Percentiles rank a stretch among this genome's conserved stretches.
Conservation (phyloP, 108 stramenopile genomes). For the Discostella pseudostelligera region DNA sequence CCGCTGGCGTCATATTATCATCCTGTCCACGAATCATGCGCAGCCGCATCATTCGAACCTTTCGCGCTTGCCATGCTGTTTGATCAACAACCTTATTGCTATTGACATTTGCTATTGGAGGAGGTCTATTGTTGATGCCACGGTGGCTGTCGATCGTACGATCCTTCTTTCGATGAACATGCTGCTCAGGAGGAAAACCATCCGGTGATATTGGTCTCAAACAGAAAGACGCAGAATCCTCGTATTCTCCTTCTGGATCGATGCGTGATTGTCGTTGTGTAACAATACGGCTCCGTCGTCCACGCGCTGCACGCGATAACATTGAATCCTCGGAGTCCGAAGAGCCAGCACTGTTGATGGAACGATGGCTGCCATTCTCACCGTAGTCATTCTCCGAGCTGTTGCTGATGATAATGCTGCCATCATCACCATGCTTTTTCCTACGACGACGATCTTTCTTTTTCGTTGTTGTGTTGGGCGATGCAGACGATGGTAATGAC, state of each 20-base stretch:
- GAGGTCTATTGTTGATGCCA: constrained; percentile 16
- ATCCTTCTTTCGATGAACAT: no score
- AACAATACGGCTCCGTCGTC: constrained; percentile 30
- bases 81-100: constrained; percentile 5
- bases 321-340: constrained; percentile 32
- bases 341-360: neutral
- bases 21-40: constrained; percentile 9
- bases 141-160: neutral
- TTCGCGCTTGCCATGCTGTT: constrained; percentile 40
- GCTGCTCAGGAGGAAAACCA: neutral
- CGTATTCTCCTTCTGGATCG: neutral
- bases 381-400: neutral
- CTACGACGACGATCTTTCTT: no score
- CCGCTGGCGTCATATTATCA: neutral
- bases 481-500: no score
- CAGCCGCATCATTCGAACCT: constrained; percentile 30
- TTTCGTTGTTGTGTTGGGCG: no score
- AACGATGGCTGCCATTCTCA: neutral
- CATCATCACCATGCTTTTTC: no score
- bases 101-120: neutral
- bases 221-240: neutral
- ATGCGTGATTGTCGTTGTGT: constrained; percentile 12
- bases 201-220: constrained; percentile 4
- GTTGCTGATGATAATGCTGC: neutral
- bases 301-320: constrained; percentile 31